Conservation (phyloP, 441 rosid genomes). For the Adansonia grandidieri region DNA sequence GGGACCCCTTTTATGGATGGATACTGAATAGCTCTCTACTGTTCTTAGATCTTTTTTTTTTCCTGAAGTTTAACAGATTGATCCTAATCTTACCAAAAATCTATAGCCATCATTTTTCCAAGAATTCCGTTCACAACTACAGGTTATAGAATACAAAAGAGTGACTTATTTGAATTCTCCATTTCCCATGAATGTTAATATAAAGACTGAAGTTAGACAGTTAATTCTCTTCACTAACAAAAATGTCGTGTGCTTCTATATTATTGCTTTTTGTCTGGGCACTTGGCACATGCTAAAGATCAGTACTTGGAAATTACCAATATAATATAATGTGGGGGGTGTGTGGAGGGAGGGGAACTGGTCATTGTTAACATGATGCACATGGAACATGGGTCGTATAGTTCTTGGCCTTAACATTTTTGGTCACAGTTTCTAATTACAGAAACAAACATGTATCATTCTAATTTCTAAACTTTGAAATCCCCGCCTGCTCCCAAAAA, state of each 20-base stretch:
- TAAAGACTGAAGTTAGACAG: background rate
- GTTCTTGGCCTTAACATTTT: conserved; percentile 16
- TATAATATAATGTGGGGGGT: background rate
- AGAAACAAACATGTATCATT: conserved; percentile 17
- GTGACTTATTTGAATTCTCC: background rate
- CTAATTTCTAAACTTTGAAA: background rate
- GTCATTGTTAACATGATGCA: conserved; percentile 23
- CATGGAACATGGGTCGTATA: conserved; percentile 6
- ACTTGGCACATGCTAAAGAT: conserved; percentile 34
- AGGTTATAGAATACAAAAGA: no score
- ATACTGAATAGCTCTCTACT: no score
- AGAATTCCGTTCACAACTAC: no score
- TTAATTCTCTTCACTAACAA: background rate
- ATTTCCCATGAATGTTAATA: background rate
- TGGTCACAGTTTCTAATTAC: conserved; percentile 12
- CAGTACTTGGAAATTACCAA: conserved; percentile 14
- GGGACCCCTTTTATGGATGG: no score
- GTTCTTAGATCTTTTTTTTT: no score
- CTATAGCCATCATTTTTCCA: no score
- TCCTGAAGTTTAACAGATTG: no score
- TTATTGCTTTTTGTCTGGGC: conserved; percentile 26
- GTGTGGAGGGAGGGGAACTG: background rate
- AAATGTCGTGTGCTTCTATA: background rate
- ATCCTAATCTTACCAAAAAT: no score
- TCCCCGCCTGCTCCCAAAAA: conserved; percentile 21